phyloP scores from a whole-genome alignment of 441 rosid genomes.

The Adansonia madagascariensis region DNA sequence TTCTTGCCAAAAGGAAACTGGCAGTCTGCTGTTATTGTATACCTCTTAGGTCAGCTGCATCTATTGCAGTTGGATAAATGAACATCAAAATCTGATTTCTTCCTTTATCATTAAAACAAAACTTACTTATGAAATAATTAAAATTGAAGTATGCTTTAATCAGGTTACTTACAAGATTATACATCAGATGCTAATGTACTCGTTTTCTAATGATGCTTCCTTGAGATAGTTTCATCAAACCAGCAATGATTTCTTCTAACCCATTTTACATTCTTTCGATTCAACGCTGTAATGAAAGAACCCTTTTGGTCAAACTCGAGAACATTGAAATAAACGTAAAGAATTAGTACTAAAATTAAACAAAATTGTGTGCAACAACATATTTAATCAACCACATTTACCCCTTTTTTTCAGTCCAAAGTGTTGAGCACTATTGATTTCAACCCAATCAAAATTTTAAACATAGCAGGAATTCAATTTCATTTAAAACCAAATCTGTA shows the following conservation, averaged over 20 bases:
- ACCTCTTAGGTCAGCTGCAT: too few relatives aligned
- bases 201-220: not conserved
- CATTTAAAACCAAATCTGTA: not conserved
- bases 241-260: not conserved
- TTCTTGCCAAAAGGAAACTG: not conserved
- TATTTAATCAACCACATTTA: not conserved
- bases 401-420: not conserved
- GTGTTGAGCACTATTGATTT: not conserved
- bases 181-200: not conserved
- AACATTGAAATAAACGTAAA: not conserved
- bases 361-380: constrained; percentile 14
- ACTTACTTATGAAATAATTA: not conserved
- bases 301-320: not conserved
- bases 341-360: not conserved
- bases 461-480: not conserved
- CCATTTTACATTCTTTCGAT: not conserved
- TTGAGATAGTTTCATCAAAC: not conserved
- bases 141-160: not conserved
- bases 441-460: not conserved
- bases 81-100: not conserved
- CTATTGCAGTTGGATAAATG: not conserved
- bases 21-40: not conserved
- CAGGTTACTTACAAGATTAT: not conserved
- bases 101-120: not conserved
- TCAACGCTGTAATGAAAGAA: not conserved